Evolutionary conservation across 2,329 filamentous ascomycete species (phyloP).

Genomic region (Penicillium expansum): DNA sequence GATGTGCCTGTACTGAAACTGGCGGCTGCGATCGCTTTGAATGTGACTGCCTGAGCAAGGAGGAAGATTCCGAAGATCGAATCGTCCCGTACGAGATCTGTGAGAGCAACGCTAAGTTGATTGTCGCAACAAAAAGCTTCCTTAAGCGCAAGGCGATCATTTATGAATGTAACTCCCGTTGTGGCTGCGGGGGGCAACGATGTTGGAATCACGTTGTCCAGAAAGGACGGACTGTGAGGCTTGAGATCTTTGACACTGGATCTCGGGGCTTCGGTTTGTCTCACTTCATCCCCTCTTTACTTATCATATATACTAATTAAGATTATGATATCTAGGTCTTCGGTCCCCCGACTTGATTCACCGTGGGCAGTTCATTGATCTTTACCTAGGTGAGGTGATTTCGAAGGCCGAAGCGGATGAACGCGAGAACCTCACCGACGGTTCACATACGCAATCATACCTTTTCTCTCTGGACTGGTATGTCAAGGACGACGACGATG

Average conservation of each 20-base stretch:
- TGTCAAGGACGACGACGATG: constrained; percentile 21
- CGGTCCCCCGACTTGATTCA: constrained; percentile 39
- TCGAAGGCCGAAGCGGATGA: constrained; percentile 36
- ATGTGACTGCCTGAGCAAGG: constrained; percentile 34
- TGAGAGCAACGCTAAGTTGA: constrained; percentile 3
- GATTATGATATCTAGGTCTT: constrained; percentile 30
- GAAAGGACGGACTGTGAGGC: constrained; percentile 37
- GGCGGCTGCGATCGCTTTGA: constrained; percentile 24
- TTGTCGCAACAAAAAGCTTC: constrained; percentile 33
- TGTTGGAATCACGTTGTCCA: constrained; percentile 47
- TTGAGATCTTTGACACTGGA: constrained; percentile 46
- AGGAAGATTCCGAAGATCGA: constrained; percentile 27
- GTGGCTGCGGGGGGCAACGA: constrained; percentile 29
- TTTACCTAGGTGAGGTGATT: constrained; percentile 47
- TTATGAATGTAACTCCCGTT: constrained; percentile 42
- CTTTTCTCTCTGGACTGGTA: constrained; percentile 45
- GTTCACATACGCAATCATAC: constrained; percentile 34
- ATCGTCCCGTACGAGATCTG: constrained; percentile 34
- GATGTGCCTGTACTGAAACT: constrained; percentile 28
- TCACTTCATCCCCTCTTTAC: background rate
- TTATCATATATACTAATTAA: constrained; percentile 6
- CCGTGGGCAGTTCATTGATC: constrained; percentile 47
- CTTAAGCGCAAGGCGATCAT: constrained; percentile 38
- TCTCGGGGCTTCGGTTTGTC: constrained; percentile 42
- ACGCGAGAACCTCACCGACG: constrained; percentile 36